Evolutionary conservation across 2,329 filamentous ascomycete species (phyloP).

Genomic region (Ceratocystiopsis brevicomis): DNA sequence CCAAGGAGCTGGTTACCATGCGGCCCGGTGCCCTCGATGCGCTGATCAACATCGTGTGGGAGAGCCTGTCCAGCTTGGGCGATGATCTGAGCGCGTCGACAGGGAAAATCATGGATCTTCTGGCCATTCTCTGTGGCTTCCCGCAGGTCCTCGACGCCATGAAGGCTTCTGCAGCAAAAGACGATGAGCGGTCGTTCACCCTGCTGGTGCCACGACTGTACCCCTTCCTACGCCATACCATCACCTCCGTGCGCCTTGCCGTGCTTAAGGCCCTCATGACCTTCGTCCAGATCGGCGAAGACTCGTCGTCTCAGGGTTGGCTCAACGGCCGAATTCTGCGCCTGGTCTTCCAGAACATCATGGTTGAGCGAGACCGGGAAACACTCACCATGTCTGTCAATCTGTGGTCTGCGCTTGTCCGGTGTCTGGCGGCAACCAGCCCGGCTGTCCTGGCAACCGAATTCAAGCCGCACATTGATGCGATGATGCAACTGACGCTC

Average conservation of each 20-base stretch:
- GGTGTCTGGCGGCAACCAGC: constrained; percentile 40
- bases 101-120: constrained; percentile 92
- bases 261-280: constrained; percentile 85
- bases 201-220: constrained; percentile 85
- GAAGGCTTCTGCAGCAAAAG: constrained; percentile 69
- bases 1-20: constrained; percentile 79
- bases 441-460: constrained; percentile 49
- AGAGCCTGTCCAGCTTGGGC: constrained; percentile 87
- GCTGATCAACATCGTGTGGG: constrained; percentile 91
- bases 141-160: constrained; percentile 82
- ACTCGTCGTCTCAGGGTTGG: constrained; percentile 62
- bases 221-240: constrained; percentile 90
- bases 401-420: constrained; percentile 66
- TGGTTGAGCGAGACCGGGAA: constrained; percentile 76
- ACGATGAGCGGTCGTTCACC: constrained; percentile 77
- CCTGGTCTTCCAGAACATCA: constrained; percentile 81
- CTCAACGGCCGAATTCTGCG: constrained; percentile 76
- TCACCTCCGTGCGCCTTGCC: constrained; percentile 83
- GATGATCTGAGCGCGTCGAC: constrained; percentile 95
- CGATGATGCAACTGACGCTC: constrained; percentile 68
- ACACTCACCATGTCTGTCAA: constrained; percentile 70
- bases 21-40: constrained; percentile 58
- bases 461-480: constrained; percentile 54
- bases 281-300: constrained; percentile 70
- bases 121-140: constrained; percentile 90